Percentiles rank a stretch among this genome's conserved stretches.
phyloP scores from a whole-genome alignment of 2,329 filamentous ascomycete species.

The Hypomyces rosellus region DNA sequence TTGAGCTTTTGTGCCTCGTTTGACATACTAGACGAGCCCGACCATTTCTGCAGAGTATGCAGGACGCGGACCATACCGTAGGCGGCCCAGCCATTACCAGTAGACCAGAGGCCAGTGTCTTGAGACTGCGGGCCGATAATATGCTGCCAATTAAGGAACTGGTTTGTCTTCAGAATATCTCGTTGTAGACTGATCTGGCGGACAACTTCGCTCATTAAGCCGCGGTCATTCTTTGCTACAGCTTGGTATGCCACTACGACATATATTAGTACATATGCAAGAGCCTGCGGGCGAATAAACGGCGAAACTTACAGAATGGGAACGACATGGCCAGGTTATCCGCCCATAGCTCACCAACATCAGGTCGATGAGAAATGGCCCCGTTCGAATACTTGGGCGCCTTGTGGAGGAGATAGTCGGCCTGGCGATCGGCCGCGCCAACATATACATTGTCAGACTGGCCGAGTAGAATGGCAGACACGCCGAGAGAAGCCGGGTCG shows the following conservation, averaged over 20 bases:
- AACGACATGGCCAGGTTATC: conserved; percentile 15
- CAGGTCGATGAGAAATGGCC: conserved; percentile 11
- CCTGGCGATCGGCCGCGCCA: conserved; percentile 9
- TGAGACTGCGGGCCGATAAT: conserved; percentile 14
- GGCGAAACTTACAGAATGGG: conserved; percentile 9
- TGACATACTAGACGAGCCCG: neutral
- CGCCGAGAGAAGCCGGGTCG: conserved; percentile 13
- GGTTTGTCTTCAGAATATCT: conserved; percentile 7
- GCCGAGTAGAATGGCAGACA: conserved; percentile 13
- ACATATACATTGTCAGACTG: conserved; percentile 11
- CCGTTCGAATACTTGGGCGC: conserved; percentile 9
- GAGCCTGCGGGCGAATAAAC: neutral
- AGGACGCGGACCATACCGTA: conserved; percentile 14
- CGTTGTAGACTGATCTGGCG: conserved; percentile 12
- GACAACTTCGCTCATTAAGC: conserved; percentile 6
- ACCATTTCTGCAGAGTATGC: conserved; percentile 13
- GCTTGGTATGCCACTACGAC: neutral
- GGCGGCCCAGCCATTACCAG: conserved; percentile 12
- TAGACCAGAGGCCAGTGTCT: conserved; percentile 14
- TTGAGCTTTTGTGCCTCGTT: conserved; percentile 4
- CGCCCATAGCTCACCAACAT: conserved; percentile 13
- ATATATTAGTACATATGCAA: neutral
- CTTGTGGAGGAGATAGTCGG: conserved; percentile 8
- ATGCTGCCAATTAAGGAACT: conserved; percentile 13
- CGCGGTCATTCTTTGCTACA: conserved; percentile 9